A percentile compares a stretch with the other conserved stretches of the same genome.
Conservation (phyloP, 2,329 filamentous ascomycete species). For the Ophiostoma angusticollis region DNA sequence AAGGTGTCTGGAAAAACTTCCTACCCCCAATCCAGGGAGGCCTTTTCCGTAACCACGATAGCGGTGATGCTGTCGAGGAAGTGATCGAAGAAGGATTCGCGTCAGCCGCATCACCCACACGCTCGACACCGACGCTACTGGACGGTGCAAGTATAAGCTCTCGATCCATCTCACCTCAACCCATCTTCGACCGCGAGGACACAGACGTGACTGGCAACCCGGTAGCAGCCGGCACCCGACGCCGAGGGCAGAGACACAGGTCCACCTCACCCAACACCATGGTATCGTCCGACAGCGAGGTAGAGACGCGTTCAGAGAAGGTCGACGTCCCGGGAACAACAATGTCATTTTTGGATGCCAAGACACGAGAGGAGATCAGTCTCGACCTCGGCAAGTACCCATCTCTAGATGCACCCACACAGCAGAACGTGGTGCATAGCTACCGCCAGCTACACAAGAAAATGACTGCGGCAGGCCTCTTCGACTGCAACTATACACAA, state of each 20-base stretch:
- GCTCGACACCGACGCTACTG: too few species aligned
- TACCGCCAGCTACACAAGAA: constrained; percentile 67
- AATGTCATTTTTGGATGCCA: constrained; percentile 56
- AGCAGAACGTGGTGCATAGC: constrained; percentile 62
- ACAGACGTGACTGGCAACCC: background rate
- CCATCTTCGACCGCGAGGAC: constrained; percentile 32
- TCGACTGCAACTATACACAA: constrained; percentile 68
- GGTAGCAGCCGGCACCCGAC: background rate
- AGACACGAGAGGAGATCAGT: constrained; percentile 61
- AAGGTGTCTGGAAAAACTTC: constrained; percentile 79
- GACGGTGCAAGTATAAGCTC: constrained; percentile 14
- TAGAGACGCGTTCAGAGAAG: constrained; percentile 30
- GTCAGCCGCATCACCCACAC: too few species aligned
- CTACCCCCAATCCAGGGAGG: constrained; percentile 85
- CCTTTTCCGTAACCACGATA: constrained; percentile 40
- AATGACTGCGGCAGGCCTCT: constrained; percentile 63
- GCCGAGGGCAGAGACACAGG: background rate
- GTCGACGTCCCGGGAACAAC: background rate
- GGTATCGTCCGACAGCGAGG: constrained; percentile 34
- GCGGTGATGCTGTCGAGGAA: too few species aligned
- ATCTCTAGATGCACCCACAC: constrained; percentile 56
- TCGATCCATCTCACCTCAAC: constrained; percentile 29
- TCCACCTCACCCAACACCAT: constrained; percentile 41
- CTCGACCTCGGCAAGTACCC: constrained; percentile 75
- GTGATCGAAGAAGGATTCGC: background rate